These are phyloP conservation scores for Leucocoprinus leucothites DNA, from an alignment of 768 basidiomycete genomes.

Conservation along the genomic window DNA sequence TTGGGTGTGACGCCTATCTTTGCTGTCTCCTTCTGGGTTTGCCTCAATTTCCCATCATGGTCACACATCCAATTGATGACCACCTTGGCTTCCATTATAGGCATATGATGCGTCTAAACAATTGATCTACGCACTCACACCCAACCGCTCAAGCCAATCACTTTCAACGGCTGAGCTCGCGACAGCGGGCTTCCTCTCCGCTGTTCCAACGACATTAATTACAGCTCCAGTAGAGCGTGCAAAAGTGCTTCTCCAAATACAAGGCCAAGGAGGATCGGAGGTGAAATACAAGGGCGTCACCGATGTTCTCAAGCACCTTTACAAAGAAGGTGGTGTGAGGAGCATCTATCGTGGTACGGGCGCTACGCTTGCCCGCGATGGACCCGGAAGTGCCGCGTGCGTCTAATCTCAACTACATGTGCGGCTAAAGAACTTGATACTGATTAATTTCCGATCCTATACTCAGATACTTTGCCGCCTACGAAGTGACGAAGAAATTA, in stretches of 20 bases:
- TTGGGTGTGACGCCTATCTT: slow-evolving; percentile 98
- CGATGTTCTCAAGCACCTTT: slow-evolving; percentile 87
- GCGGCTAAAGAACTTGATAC: slow-evolving; percentile 2
- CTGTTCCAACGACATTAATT: slow-evolving; percentile 85
- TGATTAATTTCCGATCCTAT: slow-evolving; percentile 8
- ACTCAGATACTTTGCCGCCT: slow-evolving; percentile 90
- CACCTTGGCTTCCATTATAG: slow-evolving; percentile 33
- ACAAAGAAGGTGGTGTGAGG: slow-evolving; percentile 88
- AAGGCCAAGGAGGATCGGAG: slow-evolving; percentile 78
- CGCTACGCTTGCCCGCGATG: slow-evolving; percentile 94
- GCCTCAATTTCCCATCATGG: slow-evolving; percentile 16
- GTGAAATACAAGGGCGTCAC: slow-evolving; percentile 85
- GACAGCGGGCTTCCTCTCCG: slow-evolving; percentile 90
- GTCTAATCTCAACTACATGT: slow-evolving; percentile 26
- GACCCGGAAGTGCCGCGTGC: slow-evolving; percentile 94
- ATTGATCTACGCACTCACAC: slow-evolving; percentile 75
- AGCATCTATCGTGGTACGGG: slow-evolving; percentile 91
- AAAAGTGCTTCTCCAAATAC: slow-evolving; percentile 93
- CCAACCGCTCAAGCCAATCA: slow-evolving; percentile 60
- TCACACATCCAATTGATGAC: not conserved
- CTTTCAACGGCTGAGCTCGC: slow-evolving; percentile 83
- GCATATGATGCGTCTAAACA: slow-evolving; percentile 93
- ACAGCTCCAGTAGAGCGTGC: slow-evolving; percentile 97
- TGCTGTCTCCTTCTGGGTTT: slow-evolving; percentile 95
- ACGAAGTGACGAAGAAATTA: slow-evolving; percentile 88